Base-by-base conservation (phyloP, 345 rosid genomes). In the Garcia nutans region DNA sequence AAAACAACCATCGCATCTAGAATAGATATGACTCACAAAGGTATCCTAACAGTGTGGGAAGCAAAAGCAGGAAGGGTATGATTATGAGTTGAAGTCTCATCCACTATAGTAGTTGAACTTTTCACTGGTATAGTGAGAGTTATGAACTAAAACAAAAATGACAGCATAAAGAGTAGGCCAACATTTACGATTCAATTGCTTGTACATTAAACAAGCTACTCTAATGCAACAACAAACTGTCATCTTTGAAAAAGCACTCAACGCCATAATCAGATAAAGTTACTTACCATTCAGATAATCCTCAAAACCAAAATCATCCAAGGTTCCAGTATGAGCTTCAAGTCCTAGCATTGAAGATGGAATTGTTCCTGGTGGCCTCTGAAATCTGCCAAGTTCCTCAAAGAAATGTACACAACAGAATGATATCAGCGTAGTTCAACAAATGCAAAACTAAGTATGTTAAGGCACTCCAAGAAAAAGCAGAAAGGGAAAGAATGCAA, bases 321-420 rank as follows among this genome's bases (percentile, higher is more conserved):
- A 78, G 16, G 81, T 85, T 78, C 99, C 99, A 1, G 91, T 89
- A 77, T 85, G 56, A 59, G 92, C 96, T 82, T 96, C 99, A 73
- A 93, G 79, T 24, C 99, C 99, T 1, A 96, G 90, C 98, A 89
- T 93, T 44, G 99, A 96, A 55, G 99, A 92, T 3, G 99, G 85
- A 79, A 96, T 92, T 59, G 89, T 78, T 67, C 98, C 95, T 1
- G 90, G 78, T 16, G 98, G 99, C 91, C 99, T 89, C 79, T 89
- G 98, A 79, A 91, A 95, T 81, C 98, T 95, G 90, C 82, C 82
- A 72, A 66, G 9, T 65, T 81, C 65, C 65, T 50, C 75, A 67
- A 66, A 45, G 10, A 50, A 58, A 60, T 17, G 26, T 0, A 16
- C 20, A 49, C 26, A 50, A 65, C 19, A 72, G 72, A 54, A 19